These are phyloP conservation scores for Mallotus nudiflorus DNA, from an alignment of 345 rosid genomes.

Conservation along the genomic window DNA sequence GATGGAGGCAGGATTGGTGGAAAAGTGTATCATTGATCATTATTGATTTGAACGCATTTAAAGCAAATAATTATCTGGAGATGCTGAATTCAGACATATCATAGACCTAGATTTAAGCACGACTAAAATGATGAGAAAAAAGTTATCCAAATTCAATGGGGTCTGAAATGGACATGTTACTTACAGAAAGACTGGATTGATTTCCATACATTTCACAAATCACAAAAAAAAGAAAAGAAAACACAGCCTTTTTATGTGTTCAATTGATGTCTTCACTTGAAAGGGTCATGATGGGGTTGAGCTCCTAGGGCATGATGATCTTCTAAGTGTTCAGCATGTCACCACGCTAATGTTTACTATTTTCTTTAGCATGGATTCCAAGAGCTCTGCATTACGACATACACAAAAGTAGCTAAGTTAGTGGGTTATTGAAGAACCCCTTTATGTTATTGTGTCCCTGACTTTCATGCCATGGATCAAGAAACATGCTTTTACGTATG, in stretches of 20 bases:
- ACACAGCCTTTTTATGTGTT: background rate
- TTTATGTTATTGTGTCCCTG: background rate
- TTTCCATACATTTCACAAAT: background rate
- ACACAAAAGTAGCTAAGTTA: slow-evolving; percentile 5
- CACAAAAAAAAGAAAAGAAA: background rate
- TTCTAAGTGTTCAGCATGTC: background rate
- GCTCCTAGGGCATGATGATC: background rate
- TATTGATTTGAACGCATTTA: too few relatives aligned
- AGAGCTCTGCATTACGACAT: background rate
- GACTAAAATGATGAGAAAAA: too few relatives aligned
- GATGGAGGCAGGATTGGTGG: too few relatives aligned
- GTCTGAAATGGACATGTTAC: background rate
- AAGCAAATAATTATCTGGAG: too few relatives aligned
- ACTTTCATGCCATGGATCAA: slow-evolving; percentile 11
- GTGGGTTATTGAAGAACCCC: background rate
- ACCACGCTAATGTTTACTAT: background rate
- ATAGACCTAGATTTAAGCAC: too few relatives aligned
- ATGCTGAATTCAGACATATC: too few relatives aligned
- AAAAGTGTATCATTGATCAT: too few relatives aligned
- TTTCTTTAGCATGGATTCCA: background rate
- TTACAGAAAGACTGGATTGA: background rate
- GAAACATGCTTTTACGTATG: background rate
- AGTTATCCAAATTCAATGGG: too few relatives aligned
- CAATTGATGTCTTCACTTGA: background rate
- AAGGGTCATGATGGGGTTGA: background rate